Base-by-base conservation (phyloP, 345 rosid genomes). In the Physaria fendleri region DNA sequence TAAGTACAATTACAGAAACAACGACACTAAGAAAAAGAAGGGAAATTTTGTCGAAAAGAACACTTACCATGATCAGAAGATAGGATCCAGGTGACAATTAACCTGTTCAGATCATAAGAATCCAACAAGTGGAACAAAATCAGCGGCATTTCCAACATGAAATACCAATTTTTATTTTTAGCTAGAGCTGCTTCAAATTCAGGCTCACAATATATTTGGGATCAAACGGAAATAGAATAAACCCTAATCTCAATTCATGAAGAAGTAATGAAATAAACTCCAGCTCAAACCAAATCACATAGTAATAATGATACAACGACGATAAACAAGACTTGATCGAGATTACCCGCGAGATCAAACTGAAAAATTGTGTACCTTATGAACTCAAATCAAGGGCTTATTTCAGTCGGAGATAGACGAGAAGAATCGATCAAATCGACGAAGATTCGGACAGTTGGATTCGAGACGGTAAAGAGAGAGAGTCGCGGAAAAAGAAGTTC, bases 61-160 rank as follows among this genome's bases (percentile, higher is more conserved):
- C 27, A 57, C 37, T 47, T 37, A 77, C 78, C 81, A 77, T 72
- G 68, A 61, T 55, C 38, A 55, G 53, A 61, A 61, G 39, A 61
- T 34, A 33, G 25, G 34, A 39, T 18, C 65, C 17, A 25, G 5
- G 48, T 28, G 46, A 32, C 29, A 34, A 21, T n/a, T n/a, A 30
- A 49, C 55, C 72, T 72, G 56, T 40, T 47, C 40, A 41, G 13
- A 51, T n/a, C 40, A 44, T 16, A 35, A 55, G 32, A 56, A 25
- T 18, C 47, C 20, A 48, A n/a, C 17, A 56, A 14, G 37, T 0
- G 13, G 5, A 41, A 49, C 49, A 27, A 20, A 52, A 60, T 60
- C 33, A 68, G 56, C 6, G 12, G 35, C 62, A 68, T 43, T 67
- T 20, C 18, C 8, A 60, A 30, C 59, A 50, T 32, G 4, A 30